Evolutionary conservation across 2,329 filamentous ascomycete genomes (phyloP).

Genomic region (Blastomyces percursus): DNA sequence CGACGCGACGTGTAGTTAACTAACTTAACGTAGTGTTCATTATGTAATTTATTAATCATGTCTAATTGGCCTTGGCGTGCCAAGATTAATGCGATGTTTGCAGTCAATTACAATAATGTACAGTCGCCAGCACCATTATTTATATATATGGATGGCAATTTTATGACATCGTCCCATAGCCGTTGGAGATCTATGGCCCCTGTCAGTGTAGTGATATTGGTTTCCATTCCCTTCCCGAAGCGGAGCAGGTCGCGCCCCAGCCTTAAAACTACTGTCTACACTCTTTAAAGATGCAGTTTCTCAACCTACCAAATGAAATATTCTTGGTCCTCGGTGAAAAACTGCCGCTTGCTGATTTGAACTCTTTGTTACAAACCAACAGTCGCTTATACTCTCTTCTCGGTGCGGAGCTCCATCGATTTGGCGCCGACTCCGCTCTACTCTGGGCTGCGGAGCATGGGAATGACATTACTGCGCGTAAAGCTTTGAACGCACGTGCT

Average conservation of each 20-base stretch:
- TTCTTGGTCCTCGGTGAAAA: background rate
- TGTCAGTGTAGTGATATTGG: background rate
- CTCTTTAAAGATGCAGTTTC: background rate
- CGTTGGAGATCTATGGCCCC: background rate
- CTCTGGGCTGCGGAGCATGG: background rate
- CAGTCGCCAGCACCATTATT: too few species aligned
- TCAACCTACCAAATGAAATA: background rate
- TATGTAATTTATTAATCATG: slow-evolving; percentile 1
- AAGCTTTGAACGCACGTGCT: background rate
- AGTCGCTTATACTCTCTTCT: background rate
- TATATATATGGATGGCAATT: background rate
- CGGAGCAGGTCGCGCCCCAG: background rate
- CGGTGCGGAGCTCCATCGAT: background rate
- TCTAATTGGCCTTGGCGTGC: background rate
- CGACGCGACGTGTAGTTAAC: background rate
- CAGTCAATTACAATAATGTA: too few species aligned
- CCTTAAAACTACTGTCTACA: background rate
- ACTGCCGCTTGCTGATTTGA: background rate
- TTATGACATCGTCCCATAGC: background rate
- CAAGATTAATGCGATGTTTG: background rate
- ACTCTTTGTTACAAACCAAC: background rate
- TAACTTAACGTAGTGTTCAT: background rate
- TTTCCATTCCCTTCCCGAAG: background rate
- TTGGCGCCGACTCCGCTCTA: background rate
- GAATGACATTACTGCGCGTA: background rate